These are phyloP conservation scores for Rhodomyrtus tomentosa DNA, from an alignment of 345 rosid genomes.

Conservation along the genomic window DNA sequence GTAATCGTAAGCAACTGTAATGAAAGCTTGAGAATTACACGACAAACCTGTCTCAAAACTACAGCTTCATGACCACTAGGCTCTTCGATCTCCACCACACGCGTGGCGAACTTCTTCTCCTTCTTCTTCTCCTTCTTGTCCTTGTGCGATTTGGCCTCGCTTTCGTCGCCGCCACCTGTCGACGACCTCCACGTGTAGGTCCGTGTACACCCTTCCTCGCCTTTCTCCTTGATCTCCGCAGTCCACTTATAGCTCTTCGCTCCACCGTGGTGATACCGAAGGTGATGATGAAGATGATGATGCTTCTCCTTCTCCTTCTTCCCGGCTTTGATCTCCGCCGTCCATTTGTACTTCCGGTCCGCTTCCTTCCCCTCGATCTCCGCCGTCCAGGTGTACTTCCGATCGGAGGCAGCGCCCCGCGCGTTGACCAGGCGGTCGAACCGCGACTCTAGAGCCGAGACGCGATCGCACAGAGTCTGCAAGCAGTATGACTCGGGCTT, in stretches of 20 bases:
- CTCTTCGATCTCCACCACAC: constrained; percentile 61
- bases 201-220: constrained; percentile 31
- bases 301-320: constrained; percentile 18
- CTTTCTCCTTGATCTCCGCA: constrained; percentile 66
- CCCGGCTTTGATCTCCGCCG: constrained; percentile 42
- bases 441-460: constrained; percentile 54
- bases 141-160: constrained; percentile 12
- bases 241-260: constrained; percentile 57
- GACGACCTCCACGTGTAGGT: constrained; percentile 56
- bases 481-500: constrained; percentile 23
- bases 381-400: constrained; percentile 75
- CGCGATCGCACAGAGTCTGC: constrained; percentile 47
- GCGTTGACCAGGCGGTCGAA: constrained; percentile 37
- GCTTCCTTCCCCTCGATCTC: constrained; percentile 55
- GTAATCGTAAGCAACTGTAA: background rate
- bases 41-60: constrained; percentile 53
- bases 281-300: background rate
- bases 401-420: constrained; percentile 18
- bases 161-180: constrained; percentile 28
- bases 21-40: background rate
- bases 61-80: constrained; percentile 34
- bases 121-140: constrained; percentile 26
- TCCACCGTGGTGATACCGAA: background rate
- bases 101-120: constrained; percentile 28
- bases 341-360: constrained; percentile 65